Conservation (phyloP, 2,329 filamentous ascomycete genomes). For the Penicillium polonicum region DNA sequence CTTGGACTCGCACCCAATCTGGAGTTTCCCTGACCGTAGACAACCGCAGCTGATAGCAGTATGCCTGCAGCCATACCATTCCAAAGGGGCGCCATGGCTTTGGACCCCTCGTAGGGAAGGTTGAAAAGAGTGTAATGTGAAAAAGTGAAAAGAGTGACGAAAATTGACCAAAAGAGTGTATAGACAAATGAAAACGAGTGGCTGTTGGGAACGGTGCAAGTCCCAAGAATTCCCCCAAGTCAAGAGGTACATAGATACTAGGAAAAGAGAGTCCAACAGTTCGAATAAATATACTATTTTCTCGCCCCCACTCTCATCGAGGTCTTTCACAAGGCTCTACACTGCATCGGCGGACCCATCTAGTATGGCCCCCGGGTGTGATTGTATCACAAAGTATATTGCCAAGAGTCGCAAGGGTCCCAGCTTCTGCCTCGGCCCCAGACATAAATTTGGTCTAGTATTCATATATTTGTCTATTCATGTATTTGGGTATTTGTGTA, state of each 20-base stretch:
- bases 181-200: neutral
- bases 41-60: neutral
- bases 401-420: too few relatives aligned
- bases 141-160: neutral
- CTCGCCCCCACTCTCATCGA: neutral
- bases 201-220: neutral
- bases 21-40: neutral
- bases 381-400: neutral
- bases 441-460: too few relatives aligned
- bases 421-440: too few relatives aligned
- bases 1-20: constrained; percentile 12
- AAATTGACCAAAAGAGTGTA: neutral
- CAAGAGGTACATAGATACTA: neutral
- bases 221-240: neutral
- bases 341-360: neutral
- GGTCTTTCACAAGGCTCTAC: too few relatives aligned
- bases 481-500: too few relatives aligned
- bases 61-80: neutral
- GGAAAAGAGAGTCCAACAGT: neutral
- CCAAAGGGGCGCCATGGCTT: neutral
- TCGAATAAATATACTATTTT: neutral
- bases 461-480: too few relatives aligned
- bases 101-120: neutral
- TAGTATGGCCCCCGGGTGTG: neutral
- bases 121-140: neutral